A percentile compares a stretch with the other conserved stretches of the same genome.
These are phyloP conservation scores for Aspergillus affinis DNA, from an alignment of 495 filamentous ascomycete species.

Conservation along the genomic window DNA sequence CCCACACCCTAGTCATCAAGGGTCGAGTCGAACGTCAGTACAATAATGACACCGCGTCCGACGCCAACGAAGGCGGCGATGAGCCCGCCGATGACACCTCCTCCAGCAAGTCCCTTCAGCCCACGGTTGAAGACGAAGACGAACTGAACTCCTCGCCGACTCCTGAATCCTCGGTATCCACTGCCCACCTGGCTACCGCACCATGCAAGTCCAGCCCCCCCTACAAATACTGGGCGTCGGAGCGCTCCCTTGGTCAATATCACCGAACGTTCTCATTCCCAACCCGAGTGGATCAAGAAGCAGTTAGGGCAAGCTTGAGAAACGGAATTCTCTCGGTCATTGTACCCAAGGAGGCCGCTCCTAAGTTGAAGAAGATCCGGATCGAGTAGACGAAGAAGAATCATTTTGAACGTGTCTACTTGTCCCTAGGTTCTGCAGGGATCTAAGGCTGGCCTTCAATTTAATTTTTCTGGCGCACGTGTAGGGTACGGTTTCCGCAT, in stretches of 20 bases:
- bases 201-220: conserved; percentile 35
- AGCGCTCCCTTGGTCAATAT: conserved; percentile 82
- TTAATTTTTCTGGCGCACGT: too few relatives aligned
- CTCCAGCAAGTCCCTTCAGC: conserved; percentile 44
- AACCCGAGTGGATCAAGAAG: conserved; percentile 69
- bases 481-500: not conserved
- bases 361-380: conserved; percentile 51
- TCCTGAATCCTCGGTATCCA: conserved; percentile 8
- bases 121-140: conserved; percentile 67
- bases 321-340: conserved; percentile 70
- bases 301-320: conserved; percentile 70
- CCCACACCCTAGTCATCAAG: conserved; percentile 69
- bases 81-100: conserved; percentile 22
- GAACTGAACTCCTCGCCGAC: conserved; percentile 21
- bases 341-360: conserved; percentile 72
- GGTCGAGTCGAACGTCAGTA: conserved; percentile 65
- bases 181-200: conserved; percentile 17
- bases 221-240: conserved; percentile 73
- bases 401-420: not conserved
- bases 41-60: conserved; percentile 33
- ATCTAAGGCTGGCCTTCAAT: not conserved
- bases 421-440: not conserved
- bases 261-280: conserved; percentile 78
- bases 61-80: conserved; percentile 15
- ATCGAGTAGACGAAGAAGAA: conserved; percentile 47